These are phyloP conservation scores for Phytopythium kandeliae DNA, from an alignment of 352 stramenopile species.

Conservation along the genomic window DNA sequence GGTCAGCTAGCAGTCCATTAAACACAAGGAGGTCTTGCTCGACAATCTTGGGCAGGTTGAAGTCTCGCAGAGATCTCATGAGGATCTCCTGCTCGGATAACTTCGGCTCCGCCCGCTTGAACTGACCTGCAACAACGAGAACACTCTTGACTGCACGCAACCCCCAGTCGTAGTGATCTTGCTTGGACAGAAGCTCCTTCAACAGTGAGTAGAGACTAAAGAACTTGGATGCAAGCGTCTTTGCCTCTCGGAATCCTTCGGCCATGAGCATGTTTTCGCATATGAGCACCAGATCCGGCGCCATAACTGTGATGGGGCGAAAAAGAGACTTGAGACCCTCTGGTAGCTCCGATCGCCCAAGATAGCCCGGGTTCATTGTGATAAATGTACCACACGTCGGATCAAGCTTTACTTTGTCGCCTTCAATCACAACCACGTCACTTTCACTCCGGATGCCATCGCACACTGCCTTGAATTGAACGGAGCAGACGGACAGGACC, in stretches of 20 bases:
- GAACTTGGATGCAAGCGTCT: constrained; percentile 93
- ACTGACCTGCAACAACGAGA: constrained; percentile 89
- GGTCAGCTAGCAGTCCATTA: constrained; percentile 88
- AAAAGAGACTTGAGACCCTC: constrained; percentile 95
- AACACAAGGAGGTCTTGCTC: constrained; percentile 92
- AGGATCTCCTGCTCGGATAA: constrained; percentile 90
- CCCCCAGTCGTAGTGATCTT: constrained; percentile 96
- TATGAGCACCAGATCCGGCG: constrained; percentile 94
- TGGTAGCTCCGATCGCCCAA: constrained; percentile 91
- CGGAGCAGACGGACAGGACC: constrained; percentile 89
- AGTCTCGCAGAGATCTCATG: constrained; percentile 93
- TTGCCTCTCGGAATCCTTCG: constrained; percentile 92
- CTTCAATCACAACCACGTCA: constrained; percentile 88
- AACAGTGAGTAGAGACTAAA: constrained; percentile 93
- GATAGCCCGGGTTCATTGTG: constrained; percentile 96
- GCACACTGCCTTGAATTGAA: constrained; percentile 95
- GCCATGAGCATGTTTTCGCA: constrained; percentile 98
- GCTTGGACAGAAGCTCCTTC: constrained; percentile 90
- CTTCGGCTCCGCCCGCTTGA: constrained; percentile 92
- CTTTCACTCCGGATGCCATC: constrained; percentile 89
- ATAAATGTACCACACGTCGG: constrained; percentile 92
- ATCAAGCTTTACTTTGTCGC: constrained; percentile 86
- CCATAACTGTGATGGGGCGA: constrained; percentile 94
- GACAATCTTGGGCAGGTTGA: constrained; percentile 96
- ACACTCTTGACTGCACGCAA: constrained; percentile 94